These are phyloP conservation scores for Pichia ethanolica DNA, from an alignment of 805 yeast species.

Conservation along the genomic window DNA sequence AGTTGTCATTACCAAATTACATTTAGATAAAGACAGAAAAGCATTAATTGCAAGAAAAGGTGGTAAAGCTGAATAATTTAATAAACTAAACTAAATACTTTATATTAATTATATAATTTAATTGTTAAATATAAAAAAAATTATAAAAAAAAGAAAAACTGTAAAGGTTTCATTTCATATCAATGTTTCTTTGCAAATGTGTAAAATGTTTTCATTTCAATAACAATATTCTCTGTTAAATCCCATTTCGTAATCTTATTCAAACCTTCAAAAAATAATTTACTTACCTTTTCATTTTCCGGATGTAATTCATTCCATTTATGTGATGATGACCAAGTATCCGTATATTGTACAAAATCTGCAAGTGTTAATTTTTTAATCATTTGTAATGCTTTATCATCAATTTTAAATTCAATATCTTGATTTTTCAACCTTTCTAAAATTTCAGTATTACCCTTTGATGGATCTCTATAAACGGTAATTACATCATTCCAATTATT, in stretches of 20 bases:
- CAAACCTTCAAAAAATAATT: slow-evolving; percentile 29
- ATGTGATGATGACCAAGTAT: slow-evolving; percentile 70
- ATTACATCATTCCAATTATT: slow-evolving; percentile 23
- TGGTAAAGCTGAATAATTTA: slow-evolving; percentile 83
- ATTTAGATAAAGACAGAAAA: slow-evolving; percentile 98
- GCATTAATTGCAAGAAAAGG: slow-evolving; percentile 96
- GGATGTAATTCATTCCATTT: slow-evolving; percentile 39
- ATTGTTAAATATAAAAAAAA: slow-evolving; percentile 3
- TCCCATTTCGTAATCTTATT: slow-evolving; percentile 40
- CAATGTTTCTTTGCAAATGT: slow-evolving; percentile 34
- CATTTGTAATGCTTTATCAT: slow-evolving; percentile 24
- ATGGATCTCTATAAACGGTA: slow-evolving; percentile 26
- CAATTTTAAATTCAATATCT: slow-evolving; percentile 14
- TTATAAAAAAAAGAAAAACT: too few relatives aligned
- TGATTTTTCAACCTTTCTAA: not conserved
- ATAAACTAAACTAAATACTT: not conserved
- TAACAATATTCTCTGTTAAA: slow-evolving; percentile 30
- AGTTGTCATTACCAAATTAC: slow-evolving; percentile 96
- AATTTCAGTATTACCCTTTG: not conserved
- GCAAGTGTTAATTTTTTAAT: slow-evolving; percentile 35
- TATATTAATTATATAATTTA: slow-evolving; percentile 3
- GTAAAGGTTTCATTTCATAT: too few relatives aligned
- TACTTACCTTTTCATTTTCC: slow-evolving; percentile 29
- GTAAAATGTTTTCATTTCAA: slow-evolving; percentile 46
- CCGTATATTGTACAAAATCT: slow-evolving; percentile 44